These are phyloP conservation scores for Cordyceps militaris DNA, from an alignment of 2,329 filamentous ascomycete genomes.

Conservation along the genomic window DNA sequence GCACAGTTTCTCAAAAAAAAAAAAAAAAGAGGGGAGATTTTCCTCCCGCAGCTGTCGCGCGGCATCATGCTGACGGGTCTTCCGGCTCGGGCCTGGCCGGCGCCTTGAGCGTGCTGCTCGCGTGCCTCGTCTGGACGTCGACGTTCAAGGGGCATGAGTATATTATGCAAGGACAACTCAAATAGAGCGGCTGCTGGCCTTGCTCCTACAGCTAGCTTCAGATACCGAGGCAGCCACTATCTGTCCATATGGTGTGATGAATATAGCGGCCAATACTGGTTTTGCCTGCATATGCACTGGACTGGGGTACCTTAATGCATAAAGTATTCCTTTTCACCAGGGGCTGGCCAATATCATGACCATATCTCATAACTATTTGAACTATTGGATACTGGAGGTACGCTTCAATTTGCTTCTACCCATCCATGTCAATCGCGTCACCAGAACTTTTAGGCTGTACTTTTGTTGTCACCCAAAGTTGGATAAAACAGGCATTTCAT, in stretches of 20 bases:
- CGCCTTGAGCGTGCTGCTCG: not conserved
- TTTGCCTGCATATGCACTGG: not conserved
- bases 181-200: too few relatives aligned
- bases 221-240: not conserved
- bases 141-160: not conserved
- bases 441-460: not conserved
- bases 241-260: not conserved
- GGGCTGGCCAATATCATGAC: not conserved
- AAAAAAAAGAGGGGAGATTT: constrained; percentile 1
- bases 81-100: not conserved
- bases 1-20: constrained; percentile 1
- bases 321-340: not conserved
- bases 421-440: not conserved
- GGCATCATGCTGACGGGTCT: not conserved
- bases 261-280: too few relatives aligned
- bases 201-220: not conserved
- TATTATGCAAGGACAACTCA: constrained; percentile 8
- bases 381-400: not conserved
- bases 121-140: not conserved
- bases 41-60: not conserved
- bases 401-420: not conserved
- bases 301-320: not conserved
- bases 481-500: not conserved
- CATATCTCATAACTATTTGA: not conserved
- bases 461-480: too few relatives aligned